Conservation (phyloP, 2,329 filamentous ascomycete genomes). For the Fusarium setosum region DNA sequence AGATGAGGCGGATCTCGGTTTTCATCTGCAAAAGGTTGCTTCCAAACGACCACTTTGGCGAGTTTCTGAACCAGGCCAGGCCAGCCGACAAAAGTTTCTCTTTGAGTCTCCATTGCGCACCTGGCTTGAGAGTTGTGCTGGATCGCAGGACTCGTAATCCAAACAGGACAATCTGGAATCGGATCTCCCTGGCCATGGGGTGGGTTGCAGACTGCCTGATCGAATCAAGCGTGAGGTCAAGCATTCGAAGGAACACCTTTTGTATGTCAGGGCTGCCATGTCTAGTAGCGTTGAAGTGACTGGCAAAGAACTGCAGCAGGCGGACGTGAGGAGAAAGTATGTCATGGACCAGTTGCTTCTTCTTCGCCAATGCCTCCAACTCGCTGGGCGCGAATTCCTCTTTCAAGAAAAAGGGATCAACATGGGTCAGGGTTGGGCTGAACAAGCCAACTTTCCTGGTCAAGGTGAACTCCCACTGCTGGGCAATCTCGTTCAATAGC, state of each 20-base stretch:
- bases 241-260: conserved; percentile 82
- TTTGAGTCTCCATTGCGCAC: conserved; percentile 84
- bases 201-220: conserved; percentile 79
- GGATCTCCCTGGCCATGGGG: conserved; percentile 90
- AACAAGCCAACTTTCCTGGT: conserved; percentile 85
- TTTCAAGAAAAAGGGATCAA: conserved; percentile 90
- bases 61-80: conserved; percentile 86
- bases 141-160: conserved; percentile 81
- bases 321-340: conserved; percentile 87
- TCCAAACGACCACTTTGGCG: conserved; percentile 93
- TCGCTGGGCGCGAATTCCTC: conserved; percentile 95
- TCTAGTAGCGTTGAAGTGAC: conserved; percentile 94
- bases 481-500: conserved; percentile 85
- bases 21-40: conserved; percentile 94
- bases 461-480: conserved; percentile 91
- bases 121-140: conserved; percentile 72
- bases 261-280: conserved; percentile 86
- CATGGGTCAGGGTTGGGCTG: conserved; percentile 75
- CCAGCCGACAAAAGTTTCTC: conserved; percentile 89
- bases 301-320: conserved; percentile 88
- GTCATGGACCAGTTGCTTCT: conserved; percentile 83
- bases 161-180: conserved; percentile 88
- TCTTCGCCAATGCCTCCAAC: conserved; percentile 76
- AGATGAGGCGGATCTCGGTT: conserved; percentile 86
- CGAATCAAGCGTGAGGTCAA: conserved; percentile 82